phyloP scores from a whole-genome alignment of 768 basidiomycete genomes.

The Rhodocollybia butyracea region DNA sequence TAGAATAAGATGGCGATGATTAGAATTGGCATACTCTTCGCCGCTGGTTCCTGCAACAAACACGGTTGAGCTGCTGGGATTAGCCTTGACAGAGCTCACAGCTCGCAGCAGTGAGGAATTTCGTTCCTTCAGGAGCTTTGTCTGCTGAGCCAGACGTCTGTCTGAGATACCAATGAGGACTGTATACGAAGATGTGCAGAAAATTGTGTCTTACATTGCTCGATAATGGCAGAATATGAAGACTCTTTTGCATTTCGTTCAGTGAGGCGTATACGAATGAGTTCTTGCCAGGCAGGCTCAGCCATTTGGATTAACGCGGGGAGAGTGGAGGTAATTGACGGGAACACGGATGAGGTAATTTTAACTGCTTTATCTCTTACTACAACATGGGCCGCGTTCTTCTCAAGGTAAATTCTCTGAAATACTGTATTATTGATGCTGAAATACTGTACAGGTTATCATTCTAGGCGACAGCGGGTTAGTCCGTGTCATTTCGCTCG shows the following conservation, averaged over 20 bases:
- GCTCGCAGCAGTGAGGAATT: constrained; percentile 87
- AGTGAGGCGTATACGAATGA: constrained; percentile 71
- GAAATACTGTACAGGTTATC: constrained; percentile 67
- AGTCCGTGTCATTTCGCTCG: constrained; percentile 27
- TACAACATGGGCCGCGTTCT: constrained; percentile 78
- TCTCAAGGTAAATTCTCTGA: constrained; percentile 58
- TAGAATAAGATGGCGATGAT: constrained; percentile 7
- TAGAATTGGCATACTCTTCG: constrained; percentile 60
- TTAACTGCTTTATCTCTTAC: neutral
- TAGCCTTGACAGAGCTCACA: constrained; percentile 66
- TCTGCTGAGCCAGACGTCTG: constrained; percentile 88
- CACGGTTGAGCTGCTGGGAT: constrained; percentile 60
- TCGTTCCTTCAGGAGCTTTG: constrained; percentile 87
- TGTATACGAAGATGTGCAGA: constrained; percentile 13
- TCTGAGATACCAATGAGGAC: constrained; percentile 44
- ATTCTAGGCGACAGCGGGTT: constrained; percentile 98
- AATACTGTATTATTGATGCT: neutral
- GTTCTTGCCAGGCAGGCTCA: constrained; percentile 83
- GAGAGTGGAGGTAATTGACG: neutral
- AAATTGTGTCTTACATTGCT: constrained; percentile 70
- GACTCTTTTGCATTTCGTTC: constrained; percentile 83
- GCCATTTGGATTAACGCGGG: constrained; percentile 46
- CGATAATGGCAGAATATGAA: constrained; percentile 80
- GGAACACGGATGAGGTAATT: neutral
- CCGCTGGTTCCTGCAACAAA: constrained; percentile 54